phyloP scores from a whole-genome alignment of 1,139 yeast genomes.

The Blastobotrys ciferrii region DNA sequence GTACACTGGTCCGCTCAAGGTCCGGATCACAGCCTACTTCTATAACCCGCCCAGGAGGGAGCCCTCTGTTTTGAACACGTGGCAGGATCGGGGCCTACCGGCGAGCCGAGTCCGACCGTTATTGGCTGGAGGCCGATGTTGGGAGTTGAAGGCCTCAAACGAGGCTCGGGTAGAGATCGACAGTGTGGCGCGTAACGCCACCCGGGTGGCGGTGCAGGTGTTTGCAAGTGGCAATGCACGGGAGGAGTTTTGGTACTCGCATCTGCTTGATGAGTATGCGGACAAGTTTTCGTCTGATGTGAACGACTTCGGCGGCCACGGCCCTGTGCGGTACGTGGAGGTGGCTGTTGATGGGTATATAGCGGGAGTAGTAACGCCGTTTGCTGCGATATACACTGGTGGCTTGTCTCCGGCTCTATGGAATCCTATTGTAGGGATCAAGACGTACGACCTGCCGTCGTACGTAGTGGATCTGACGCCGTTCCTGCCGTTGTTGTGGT shows the following conservation, averaged over 20 bases:
- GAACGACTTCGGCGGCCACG: conserved; percentile 53
- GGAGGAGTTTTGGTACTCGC: conserved; percentile 83
- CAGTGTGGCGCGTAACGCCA: conserved; percentile 54
- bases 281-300: conserved; percentile 35
- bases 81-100: background rate
- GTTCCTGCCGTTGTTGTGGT: conserved; percentile 63
- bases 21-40: conserved; percentile 52
- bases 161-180: conserved; percentile 17
- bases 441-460: conserved; percentile 69
- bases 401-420: conserved; percentile 77
- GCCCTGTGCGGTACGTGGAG: conserved; percentile 41
- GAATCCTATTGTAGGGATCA: conserved; percentile 71
- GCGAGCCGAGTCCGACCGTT: conserved; percentile 7
- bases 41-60: conserved; percentile 36
- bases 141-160: background rate
- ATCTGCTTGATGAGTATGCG: conserved; percentile 51
- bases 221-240: conserved; percentile 73
- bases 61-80: background rate
- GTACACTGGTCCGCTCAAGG: conserved; percentile 61
- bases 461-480: conserved; percentile 67
- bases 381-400: conserved; percentile 64
- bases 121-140: background rate
- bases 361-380: conserved; percentile 41
- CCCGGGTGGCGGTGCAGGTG: conserved; percentile 56
- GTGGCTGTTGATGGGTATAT: conserved; percentile 34